These are phyloP conservation scores for Aspergillus eucalypticola DNA, from an alignment of 2,329 filamentous ascomycete species.

Conservation along the genomic window DNA sequence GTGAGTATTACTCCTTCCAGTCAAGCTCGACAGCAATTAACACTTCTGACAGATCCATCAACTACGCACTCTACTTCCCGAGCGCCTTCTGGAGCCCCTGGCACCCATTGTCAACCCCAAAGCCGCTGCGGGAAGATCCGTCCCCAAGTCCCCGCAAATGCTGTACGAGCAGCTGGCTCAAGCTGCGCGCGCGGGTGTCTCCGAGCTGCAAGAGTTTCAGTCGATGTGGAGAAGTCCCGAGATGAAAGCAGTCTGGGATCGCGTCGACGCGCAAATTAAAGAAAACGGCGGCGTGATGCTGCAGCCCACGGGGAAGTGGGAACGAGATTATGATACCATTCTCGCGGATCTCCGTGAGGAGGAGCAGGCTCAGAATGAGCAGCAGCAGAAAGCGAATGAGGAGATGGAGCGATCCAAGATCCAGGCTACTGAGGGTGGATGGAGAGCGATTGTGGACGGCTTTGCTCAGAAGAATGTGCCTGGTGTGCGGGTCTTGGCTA, in stretches of 20 bases:
- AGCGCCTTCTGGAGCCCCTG: conserved; percentile 42
- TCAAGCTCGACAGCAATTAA: conserved; percentile 9
- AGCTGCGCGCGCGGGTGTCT: conserved; percentile 36
- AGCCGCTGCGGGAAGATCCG: conserved; percentile 18
- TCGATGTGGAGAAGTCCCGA: conserved; percentile 43
- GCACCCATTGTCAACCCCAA: conserved; percentile 40
- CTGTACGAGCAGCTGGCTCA: conserved; percentile 39
- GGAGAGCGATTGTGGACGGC: conserved; percentile 35
- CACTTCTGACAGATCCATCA: conserved; percentile 39
- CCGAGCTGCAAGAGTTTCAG: conserved; percentile 42
- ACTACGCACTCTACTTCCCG: conserved; percentile 45
- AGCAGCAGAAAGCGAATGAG: conserved; percentile 28
- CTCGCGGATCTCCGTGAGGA: conserved; percentile 33
- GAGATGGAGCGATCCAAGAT: conserved; percentile 31
- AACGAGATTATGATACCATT: conserved; percentile 41
- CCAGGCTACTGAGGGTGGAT: conserved; percentile 32
- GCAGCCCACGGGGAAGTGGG: conserved; percentile 43
- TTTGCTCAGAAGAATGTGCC: conserved; percentile 31
- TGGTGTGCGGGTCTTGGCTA: conserved; percentile 31
- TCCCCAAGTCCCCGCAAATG: conserved; percentile 37
- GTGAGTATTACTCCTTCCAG: conserved; percentile 16
- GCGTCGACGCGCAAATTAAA: conserved; percentile 37
- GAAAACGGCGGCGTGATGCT: conserved; percentile 40
- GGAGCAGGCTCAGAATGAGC: conserved; percentile 31
- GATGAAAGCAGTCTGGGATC: conserved; percentile 42